These are phyloP conservation scores for Monsonia emarginata DNA, from an alignment of 441 rosid species.

Conservation along the genomic window DNA sequence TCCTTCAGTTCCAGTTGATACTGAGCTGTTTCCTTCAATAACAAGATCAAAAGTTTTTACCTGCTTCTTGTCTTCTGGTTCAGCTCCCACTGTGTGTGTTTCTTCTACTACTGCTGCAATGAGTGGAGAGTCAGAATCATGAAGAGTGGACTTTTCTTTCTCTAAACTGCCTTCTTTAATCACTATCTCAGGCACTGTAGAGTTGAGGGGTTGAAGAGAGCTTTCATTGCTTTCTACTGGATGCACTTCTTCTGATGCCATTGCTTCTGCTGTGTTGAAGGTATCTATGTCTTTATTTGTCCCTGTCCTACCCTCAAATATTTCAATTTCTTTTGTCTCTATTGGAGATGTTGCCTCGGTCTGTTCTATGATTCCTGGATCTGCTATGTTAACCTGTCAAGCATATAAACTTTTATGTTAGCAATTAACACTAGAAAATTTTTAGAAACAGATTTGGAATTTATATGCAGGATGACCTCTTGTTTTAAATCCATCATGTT, in stretches of 20 bases:
- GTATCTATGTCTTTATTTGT: slow-evolving; percentile 12
- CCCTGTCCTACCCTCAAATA: slow-evolving; percentile 13
- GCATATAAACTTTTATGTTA: background rate
- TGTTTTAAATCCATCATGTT: slow-evolving; percentile 10
- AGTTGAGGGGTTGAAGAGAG: background rate
- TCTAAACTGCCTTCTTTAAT: slow-evolving; percentile 20
- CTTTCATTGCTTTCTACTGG: slow-evolving; percentile 15
- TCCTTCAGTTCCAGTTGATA: slow-evolving; percentile 11
- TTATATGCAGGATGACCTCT: slow-evolving; percentile 20
- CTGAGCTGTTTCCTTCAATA: slow-evolving; percentile 17
- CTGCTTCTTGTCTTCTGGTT: slow-evolving; percentile 22
- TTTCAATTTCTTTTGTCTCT: slow-evolving; percentile 12
- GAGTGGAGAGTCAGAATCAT: slow-evolving; percentile 7
- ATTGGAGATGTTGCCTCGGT: slow-evolving; percentile 17
- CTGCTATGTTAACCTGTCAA: slow-evolving; percentile 24
- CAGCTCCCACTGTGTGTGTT: slow-evolving; percentile 11
- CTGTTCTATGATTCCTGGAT: slow-evolving; percentile 14
- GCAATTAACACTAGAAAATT: background rate
- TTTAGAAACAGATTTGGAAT: background rate
- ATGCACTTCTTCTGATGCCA: slow-evolving; percentile 5
- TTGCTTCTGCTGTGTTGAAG: slow-evolving; percentile 4
- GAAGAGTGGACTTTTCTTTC: slow-evolving; percentile 9
- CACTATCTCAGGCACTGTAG: slow-evolving; percentile 3
- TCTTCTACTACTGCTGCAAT: slow-evolving; percentile 16
- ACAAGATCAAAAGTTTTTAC: slow-evolving; percentile 13